Evolutionary conservation across 805 yeast species (phyloP), one percentile per base, ranked within the genome.

Genomic region (Kodamaea kaohsiungensis): DNA sequence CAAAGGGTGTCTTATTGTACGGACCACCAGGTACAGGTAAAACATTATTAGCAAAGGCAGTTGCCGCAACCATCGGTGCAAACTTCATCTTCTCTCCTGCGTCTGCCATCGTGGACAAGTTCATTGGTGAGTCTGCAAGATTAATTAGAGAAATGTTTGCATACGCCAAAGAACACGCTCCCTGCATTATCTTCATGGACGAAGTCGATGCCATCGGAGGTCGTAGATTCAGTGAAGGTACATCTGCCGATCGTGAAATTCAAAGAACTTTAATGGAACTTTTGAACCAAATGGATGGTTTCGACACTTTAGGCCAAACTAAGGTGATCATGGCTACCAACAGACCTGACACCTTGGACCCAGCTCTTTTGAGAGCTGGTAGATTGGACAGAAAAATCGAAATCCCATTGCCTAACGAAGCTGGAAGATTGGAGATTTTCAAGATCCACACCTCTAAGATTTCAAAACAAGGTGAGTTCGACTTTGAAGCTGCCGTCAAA

Each of bases 1-100:
- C 99, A 54, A 95, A 95, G 73, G 99, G 98, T 70, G 98, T 93
- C 25, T 77, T 95, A 58, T 79, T 95, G 51, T 95, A 95, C 68
- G 99, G 99, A 7, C 99, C 99, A 6, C 99, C 99, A 19, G 99
- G 99, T 65, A 95, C 99, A 0, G 98, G 99, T 67, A 93, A 93
- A 71, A 93, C 99, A 0, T 77, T 93, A 56, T 80, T 93, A 66
- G 99, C 99, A 15, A 92, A 95, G 67, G 98, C 98, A 0, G 98
- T 92, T 46, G 98, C 99, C 4, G 98, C 98, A 45, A 95, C 98
- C 3, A 91, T 95, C 65, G 98, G 98, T 53, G 98, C 98, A 38
- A 93, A 93, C 73, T 93, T 93, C 76, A 93, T 93, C 59, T 95
- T 95, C 65, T 89, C 96, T n/a, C 98, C 98, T 10, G 98, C 98